Conservation (phyloP, 805 yeast species). For the Cephaloascus albidus region DNA sequence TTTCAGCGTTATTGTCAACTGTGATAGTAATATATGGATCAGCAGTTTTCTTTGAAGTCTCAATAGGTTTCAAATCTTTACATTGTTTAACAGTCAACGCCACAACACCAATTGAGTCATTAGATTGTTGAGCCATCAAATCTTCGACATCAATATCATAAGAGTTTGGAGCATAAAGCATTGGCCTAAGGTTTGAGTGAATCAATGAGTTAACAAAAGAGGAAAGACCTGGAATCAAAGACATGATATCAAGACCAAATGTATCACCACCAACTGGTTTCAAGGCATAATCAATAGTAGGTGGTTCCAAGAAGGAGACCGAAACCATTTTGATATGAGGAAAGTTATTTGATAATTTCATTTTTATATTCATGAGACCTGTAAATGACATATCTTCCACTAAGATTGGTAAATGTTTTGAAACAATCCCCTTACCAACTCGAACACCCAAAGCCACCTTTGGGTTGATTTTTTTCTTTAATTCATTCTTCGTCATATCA, state of each 20-base stretch:
- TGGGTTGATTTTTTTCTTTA: slow-evolving; percentile 64
- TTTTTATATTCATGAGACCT: slow-evolving; percentile 57
- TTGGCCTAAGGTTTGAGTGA: slow-evolving; percentile 63
- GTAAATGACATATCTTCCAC: slow-evolving; percentile 74
- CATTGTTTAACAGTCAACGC: slow-evolving; percentile 55
- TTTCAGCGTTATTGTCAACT: slow-evolving; percentile 24
- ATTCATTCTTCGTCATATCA: slow-evolving; percentile 73
- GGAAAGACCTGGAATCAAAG: slow-evolving; percentile 72
- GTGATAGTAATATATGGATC: slow-evolving; percentile 50
- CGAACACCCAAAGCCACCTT: slow-evolving; percentile 76
- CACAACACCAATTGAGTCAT: slow-evolving; percentile 63
- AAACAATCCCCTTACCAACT: slow-evolving; percentile 72
- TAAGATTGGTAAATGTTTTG: slow-evolving; percentile 66
- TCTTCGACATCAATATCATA: slow-evolving; percentile 70
- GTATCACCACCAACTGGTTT: slow-evolving; percentile 88
- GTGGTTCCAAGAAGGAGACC: slow-evolving; percentile 67
- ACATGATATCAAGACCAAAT: slow-evolving; percentile 79
- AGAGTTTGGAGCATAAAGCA: slow-evolving; percentile 77
- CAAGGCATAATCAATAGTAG: slow-evolving; percentile 67
- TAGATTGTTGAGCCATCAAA: slow-evolving; percentile 49
- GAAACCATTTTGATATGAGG: slow-evolving; percentile 75
- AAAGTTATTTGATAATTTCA: slow-evolving; percentile 53
- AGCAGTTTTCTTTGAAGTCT: slow-evolving; percentile 26
- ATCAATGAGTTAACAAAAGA: slow-evolving; percentile 61
- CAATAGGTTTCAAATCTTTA: slow-evolving; percentile 33